Percentiles rank a stretch among this genome's conserved stretches.
Evolutionary conservation across 768 basidiomycete genomes (phyloP).

Genomic region (Mycena chlorophos): DNA sequence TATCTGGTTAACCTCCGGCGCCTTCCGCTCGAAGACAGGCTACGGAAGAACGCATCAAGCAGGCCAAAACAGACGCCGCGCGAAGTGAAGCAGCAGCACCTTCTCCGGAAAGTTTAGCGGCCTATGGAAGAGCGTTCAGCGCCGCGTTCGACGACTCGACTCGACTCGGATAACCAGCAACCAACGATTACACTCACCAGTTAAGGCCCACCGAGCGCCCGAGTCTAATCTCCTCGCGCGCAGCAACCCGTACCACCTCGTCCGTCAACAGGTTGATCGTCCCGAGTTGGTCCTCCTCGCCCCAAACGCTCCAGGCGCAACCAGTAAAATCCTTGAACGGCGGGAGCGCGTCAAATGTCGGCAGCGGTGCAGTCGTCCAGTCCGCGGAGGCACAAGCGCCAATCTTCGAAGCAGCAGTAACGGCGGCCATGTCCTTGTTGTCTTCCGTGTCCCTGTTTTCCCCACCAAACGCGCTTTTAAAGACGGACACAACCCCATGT

Average conservation of each 20-base stretch:
- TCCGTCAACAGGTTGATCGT: conserved; percentile 67
- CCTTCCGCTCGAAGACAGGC: conserved; percentile 58
- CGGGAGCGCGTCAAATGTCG: conserved; percentile 30
- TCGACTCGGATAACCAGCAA: not conserved
- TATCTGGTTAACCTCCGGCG: conserved; percentile 51
- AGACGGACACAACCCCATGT: not conserved
- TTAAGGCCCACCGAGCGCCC: conserved; percentile 61
- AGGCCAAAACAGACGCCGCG: not conserved
- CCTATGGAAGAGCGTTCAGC: conserved; percentile 36
- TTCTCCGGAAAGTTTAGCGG: conserved; percentile 67
- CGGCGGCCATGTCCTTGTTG: not conserved
- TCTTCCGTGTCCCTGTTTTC: not conserved
- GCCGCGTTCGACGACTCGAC: too few species aligned
- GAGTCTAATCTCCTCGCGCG: conserved; percentile 58
- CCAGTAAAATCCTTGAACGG: conserved; percentile 54
- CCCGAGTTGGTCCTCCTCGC: conserved; percentile 62
- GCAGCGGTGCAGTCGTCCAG: conserved; percentile 17
- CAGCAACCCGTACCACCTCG: conserved; percentile 58
- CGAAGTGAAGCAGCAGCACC: conserved; percentile 31
- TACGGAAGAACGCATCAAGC: conserved; percentile 25
- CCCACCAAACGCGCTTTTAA: not conserved
- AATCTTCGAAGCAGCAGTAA: too few species aligned
- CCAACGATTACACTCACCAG: conserved; percentile 46
- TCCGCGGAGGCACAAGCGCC: conserved; percentile 3
- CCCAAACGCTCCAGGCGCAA: conserved; percentile 73